Conservation (phyloP, 768 basidiomycete genomes). For the Phylloporus sp. region DNA sequence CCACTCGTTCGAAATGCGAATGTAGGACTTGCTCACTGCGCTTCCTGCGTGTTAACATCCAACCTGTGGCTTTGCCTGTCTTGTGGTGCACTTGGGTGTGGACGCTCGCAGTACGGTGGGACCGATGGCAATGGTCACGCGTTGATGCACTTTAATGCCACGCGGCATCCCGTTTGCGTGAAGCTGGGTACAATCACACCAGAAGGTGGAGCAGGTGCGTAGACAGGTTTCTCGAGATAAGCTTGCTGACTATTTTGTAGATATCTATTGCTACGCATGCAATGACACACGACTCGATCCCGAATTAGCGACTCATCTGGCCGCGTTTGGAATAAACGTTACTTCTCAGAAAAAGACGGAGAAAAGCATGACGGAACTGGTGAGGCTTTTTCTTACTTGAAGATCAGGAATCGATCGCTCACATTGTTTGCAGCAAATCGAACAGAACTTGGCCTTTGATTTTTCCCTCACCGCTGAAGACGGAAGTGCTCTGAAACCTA, state of each 20-base stretch:
- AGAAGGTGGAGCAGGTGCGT: constrained; percentile 82
- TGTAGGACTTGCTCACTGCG: constrained; percentile 76
- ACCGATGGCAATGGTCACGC: constrained; percentile 88
- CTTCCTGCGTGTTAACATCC: constrained; percentile 77
- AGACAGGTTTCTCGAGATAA: neutral
- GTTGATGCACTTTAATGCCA: constrained; percentile 67
- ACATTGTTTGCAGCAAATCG: constrained; percentile 69
- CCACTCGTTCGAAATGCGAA: neutral
- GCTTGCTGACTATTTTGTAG: constrained; percentile 33
- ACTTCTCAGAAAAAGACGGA: constrained; percentile 83
- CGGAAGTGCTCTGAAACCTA: constrained; percentile 81
- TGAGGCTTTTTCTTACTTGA: constrained; percentile 31
- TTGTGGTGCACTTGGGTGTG: constrained; percentile 89
- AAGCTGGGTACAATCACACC: constrained; percentile 97
- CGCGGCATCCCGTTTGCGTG: constrained; percentile 77
- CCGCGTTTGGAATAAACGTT: constrained; percentile 85
- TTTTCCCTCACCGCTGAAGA: constrained; percentile 87
- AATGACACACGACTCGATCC: constrained; percentile 81
- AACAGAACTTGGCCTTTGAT: constrained; percentile 93
- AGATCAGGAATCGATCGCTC: neutral
- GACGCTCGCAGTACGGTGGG: constrained; percentile 80
- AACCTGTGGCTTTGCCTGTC: constrained; percentile 96
- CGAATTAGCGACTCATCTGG: constrained; percentile 66
- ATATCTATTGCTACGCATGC: constrained; percentile 92
- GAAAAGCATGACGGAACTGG: constrained; percentile 95